phyloP scores from a whole-genome alignment of 2,329 filamentous ascomycete species.

The Beauveria varroae region DNA sequence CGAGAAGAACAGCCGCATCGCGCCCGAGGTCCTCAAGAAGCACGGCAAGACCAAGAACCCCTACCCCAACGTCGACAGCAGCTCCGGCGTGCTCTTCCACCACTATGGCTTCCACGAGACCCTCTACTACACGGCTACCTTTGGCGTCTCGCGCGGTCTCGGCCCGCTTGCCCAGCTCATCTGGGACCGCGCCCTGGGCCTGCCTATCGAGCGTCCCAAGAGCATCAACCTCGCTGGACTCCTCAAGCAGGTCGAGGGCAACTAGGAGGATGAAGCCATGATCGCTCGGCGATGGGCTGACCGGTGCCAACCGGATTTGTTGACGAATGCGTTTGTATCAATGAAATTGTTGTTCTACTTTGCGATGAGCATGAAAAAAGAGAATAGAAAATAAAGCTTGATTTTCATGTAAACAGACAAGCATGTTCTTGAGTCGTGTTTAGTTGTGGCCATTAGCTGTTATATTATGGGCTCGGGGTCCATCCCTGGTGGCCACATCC shows the following conservation, averaged over 20 bases:
- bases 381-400: background rate
- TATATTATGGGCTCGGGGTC: background rate
- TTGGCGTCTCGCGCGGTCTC: conserved; percentile 62
- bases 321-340: background rate
- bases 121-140: conserved; percentile 79
- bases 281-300: too few relatives aligned
- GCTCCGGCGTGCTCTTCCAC: conserved; percentile 91
- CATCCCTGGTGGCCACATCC: background rate
- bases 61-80: conserved; percentile 93
- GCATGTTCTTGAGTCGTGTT: background rate
- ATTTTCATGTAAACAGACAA: background rate
- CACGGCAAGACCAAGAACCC: conserved; percentile 99
- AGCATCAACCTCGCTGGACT: conserved; percentile 89
- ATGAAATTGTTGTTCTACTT: conserved; percentile 2
- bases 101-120: conserved; percentile 98
- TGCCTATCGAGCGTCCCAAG: conserved; percentile 97
- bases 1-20: conserved; percentile 85
- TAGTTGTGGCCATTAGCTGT: background rate
- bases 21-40: conserved; percentile 81
- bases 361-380: background rate
- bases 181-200: conserved; percentile 87
- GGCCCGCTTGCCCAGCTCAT: conserved; percentile 90
- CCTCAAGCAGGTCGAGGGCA: conserved; percentile 55
- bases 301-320: background rate
- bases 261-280: conserved; percentile 20